phyloP scores from a whole-genome alignment of 371 early-diverging fungal species.

The Nematocida minor region DNA sequence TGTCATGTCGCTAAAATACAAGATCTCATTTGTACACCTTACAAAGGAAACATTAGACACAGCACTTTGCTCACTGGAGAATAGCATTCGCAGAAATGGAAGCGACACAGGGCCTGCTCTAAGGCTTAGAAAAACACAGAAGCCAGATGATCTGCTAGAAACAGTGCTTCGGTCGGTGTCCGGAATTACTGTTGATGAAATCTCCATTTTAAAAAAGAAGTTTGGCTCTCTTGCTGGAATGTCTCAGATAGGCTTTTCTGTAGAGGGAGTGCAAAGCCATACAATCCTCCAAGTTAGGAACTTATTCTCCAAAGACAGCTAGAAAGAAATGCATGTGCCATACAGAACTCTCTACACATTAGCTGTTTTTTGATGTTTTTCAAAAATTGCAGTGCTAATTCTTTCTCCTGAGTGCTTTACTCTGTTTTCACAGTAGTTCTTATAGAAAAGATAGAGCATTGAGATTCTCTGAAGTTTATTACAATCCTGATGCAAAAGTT shows the following conservation, averaged over 20 bases:
- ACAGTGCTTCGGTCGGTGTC: slow-evolving; percentile 2
- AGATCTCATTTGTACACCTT: slow-evolving; percentile 22
- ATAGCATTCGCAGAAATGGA: background rate
- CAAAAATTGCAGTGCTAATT: too few relatives aligned
- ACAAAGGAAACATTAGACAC: background rate
- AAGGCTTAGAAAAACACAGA: slow-evolving; percentile 2
- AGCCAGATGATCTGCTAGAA: slow-evolving; percentile 10
- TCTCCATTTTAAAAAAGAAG: background rate
- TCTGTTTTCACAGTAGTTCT: too few relatives aligned
- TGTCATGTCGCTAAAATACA: background rate
- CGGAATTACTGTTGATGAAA: slow-evolving; percentile 10
- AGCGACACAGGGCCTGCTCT: background rate
- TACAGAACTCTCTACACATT: too few relatives aligned
- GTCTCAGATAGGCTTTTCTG: background rate
- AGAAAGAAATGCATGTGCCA: too few relatives aligned
- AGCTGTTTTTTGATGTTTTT: too few relatives aligned
- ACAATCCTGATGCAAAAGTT: too few relatives aligned
- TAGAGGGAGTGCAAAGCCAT: too few relatives aligned
- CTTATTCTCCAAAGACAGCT: too few relatives aligned
- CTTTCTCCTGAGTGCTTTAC: too few relatives aligned
- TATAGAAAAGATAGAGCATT: too few relatives aligned
- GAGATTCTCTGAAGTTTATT: too few relatives aligned
- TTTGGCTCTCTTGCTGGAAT: background rate
- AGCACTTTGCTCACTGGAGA: slow-evolving; percentile 13
- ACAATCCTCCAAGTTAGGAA: too few relatives aligned